A percentile compares a stretch with the other conserved stretches of the same genome.
These are phyloP conservation scores for Botrytis pseudocinerea DNA, from an alignment of 2,329 filamentous ascomycete genomes.

Conservation along the genomic window DNA sequence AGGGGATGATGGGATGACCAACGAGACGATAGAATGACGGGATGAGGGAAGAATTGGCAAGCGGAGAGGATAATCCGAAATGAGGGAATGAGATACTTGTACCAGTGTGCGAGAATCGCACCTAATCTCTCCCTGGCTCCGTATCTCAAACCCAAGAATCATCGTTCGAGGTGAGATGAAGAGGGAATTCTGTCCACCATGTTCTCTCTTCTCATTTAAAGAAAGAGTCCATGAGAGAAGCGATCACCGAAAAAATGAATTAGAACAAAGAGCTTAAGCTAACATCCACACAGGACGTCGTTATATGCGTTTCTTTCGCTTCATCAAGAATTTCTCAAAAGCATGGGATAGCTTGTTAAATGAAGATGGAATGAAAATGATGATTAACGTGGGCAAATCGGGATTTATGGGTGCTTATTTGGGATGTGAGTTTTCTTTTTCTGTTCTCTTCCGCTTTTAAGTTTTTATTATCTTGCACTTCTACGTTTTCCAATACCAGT, in stretches of 20 bases:
- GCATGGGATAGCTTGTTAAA: conserved; percentile 48
- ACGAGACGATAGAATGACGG: neutral
- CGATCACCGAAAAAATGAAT: no score
- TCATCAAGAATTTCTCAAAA: conserved; percentile 58
- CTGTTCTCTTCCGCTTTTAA: neutral
- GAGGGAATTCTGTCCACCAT: neutral
- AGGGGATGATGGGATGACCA: neutral
- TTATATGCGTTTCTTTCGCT: conserved; percentile 68
- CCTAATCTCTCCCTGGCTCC: neutral
- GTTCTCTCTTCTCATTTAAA: neutral
- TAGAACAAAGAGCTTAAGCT: neutral
- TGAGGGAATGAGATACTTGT: neutral
- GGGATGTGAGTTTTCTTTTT: conserved; percentile 41
- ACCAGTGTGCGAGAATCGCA: neutral
- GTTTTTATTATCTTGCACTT: no score
- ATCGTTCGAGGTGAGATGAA: neutral
- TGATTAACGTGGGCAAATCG: conserved; percentile 57
- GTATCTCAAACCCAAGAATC: neutral
- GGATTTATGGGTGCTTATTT: conserved; percentile 67
- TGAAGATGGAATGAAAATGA: conserved; percentile 42
- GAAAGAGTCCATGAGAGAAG: neutral
- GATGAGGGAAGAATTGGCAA: neutral
- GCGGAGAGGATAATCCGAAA: neutral
- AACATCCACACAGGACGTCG: conserved; percentile 49
- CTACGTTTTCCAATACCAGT: no score